These are phyloP conservation scores for Aspergillus puulaauensis DNA, from an alignment of 2,329 filamentous ascomycete genomes.

Conservation along the genomic window DNA sequence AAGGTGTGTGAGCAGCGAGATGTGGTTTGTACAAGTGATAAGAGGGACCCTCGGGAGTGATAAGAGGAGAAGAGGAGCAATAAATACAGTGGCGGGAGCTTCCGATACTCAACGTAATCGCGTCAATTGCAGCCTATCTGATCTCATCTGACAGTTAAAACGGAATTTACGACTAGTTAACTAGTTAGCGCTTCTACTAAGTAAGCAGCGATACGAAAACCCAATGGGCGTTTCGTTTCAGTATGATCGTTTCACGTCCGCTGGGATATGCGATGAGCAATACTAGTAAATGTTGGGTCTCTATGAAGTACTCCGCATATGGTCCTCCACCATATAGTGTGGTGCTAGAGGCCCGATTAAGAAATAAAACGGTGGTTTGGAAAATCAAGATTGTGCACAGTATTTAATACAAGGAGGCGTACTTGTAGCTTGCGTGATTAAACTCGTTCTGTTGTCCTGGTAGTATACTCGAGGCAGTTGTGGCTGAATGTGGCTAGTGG, in stretches of 20 bases:
- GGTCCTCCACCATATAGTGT: too few species aligned
- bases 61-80: not conserved
- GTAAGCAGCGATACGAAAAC: too few species aligned
- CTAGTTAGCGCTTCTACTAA: not conserved
- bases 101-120: not conserved
- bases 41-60: not conserved
- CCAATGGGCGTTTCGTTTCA: too few species aligned
- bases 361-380: too few species aligned
- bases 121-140: constrained; percentile 1
- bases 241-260: too few species aligned
- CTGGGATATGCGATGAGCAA: too few species aligned
- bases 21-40: not conserved
- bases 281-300: too few species aligned
- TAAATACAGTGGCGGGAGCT: constrained; percentile 3
- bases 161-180: not conserved
- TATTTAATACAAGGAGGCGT: too few species aligned
- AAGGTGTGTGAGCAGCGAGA: not conserved
- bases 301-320: too few species aligned
- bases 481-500: constrained; percentile 29
- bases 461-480: not conserved
- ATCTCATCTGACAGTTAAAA: not conserved
- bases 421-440: not conserved
- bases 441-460: not conserved
- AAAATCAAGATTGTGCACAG: too few species aligned
- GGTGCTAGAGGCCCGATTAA: too few species aligned